Conservation (phyloP, 2,329 filamentous ascomycete genomes). For the Sporothrix inflata region DNA sequence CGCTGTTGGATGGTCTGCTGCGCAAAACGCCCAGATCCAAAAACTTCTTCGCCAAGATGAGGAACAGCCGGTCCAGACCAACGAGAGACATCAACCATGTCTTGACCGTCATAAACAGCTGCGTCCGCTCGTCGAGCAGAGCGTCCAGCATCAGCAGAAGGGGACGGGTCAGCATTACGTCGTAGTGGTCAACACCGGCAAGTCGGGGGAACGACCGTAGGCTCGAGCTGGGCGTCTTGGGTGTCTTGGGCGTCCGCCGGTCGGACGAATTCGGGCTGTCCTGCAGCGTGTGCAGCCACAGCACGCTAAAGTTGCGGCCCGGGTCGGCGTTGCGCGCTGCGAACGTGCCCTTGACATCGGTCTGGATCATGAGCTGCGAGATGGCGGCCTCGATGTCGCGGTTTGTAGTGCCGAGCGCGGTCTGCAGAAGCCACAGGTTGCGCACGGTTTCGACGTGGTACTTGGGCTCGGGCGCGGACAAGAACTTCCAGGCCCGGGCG, state of each 20-base stretch:
- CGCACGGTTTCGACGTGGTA: constrained; percentile 93
- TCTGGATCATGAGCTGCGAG: constrained; percentile 66
- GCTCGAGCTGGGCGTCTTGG: constrained; percentile 49
- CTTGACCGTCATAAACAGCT: constrained; percentile 75
- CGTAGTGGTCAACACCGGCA: constrained; percentile 64
- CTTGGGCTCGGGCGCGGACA: constrained; percentile 83
- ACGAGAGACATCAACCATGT: constrained; percentile 75
- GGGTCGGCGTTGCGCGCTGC: constrained; percentile 58
- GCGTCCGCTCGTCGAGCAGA: constrained; percentile 71
- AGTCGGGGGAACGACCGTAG: constrained; percentile 47
- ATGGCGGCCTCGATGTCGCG: constrained; percentile 82
- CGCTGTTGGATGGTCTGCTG: constrained; percentile 31
- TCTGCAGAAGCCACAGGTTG: constrained; percentile 83
- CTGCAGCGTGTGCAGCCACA: constrained; percentile 81
- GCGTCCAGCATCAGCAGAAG: constrained; percentile 81
- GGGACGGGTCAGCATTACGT: constrained; percentile 77
- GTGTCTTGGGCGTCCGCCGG: constrained; percentile 54
- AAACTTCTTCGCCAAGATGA: constrained; percentile 63
- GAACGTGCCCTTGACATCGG: constrained; percentile 53
- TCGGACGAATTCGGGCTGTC: constrained; percentile 55
- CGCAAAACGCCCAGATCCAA: constrained; percentile 57
- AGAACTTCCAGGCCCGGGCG: constrained; percentile 73
- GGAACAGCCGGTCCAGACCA: constrained; percentile 66
- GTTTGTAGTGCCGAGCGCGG: constrained; percentile 65
- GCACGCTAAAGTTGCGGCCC: constrained; percentile 70